Evolutionary conservation across 192 early-diverging fungal genomes (phyloP).

Genomic region (Gamsiella multidivaricata): DNA sequence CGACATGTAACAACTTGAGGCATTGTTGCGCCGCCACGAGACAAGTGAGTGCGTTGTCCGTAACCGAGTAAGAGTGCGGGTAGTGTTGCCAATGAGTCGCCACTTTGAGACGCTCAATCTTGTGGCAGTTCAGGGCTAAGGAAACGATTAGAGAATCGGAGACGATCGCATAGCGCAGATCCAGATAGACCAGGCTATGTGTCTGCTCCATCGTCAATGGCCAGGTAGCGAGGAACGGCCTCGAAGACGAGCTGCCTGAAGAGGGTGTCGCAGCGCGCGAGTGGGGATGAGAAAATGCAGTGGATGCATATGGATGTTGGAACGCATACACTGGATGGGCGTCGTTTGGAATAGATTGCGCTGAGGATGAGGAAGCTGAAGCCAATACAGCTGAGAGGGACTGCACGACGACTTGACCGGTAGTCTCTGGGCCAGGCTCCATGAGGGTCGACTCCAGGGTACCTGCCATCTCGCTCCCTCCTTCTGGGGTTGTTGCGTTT

Average conservation of each 20-base stretch:
- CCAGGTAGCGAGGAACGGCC: conserved; percentile 27
- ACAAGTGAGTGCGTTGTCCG: conserved; percentile 24
- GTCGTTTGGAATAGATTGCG: background rate
- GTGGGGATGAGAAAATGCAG: conserved; percentile 11
- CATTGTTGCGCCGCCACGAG: conserved; percentile 22
- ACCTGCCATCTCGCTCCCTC: too few relatives aligned
- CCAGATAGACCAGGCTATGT: conserved; percentile 39
- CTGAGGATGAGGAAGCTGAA: background rate
- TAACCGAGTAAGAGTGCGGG: conserved; percentile 38
- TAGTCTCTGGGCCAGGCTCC: background rate
- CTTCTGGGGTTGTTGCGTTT: too few relatives aligned
- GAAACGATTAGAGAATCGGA: conserved; percentile 28
- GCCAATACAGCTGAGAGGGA: background rate
- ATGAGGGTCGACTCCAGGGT: too few relatives aligned
- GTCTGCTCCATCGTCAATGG: conserved; percentile 46
- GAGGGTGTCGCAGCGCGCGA: conserved; percentile 13
- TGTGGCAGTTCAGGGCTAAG: conserved; percentile 31
- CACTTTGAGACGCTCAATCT: conserved; percentile 40
- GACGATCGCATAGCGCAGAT: conserved; percentile 37
- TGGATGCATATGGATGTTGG: conserved; percentile 15
- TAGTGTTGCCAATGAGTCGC: conserved; percentile 45
- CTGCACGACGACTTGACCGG: background rate
- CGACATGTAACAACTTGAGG: conserved; percentile 35
- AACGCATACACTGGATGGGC: conserved; percentile 1
- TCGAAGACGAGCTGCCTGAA: conserved; percentile 4